Percentiles rank a stretch among this genome's conserved stretches.
Evolutionary conservation across 352 stramenopile genomes (phyloP).

Genomic region (Blastocystis sp.): DNA sequence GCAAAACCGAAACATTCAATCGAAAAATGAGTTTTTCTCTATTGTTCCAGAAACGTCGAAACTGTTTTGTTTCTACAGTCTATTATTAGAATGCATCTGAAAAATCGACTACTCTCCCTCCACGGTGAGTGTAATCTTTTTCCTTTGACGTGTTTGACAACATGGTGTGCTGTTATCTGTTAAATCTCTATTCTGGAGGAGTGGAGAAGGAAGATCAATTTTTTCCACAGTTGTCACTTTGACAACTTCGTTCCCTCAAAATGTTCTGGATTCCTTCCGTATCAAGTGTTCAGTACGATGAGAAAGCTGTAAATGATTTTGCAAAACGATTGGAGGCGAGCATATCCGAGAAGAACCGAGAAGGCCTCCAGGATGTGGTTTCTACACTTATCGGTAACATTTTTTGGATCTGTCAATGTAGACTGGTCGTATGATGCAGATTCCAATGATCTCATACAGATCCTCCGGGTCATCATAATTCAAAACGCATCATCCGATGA

Average conservation of each 20-base stretch:
- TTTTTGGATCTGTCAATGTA: neutral
- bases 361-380: neutral
- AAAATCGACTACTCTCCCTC: no score
- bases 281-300: neutral
- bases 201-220: neutral
- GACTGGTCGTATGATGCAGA: conserved; percentile 20
- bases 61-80: neutral
- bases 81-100: neutral
- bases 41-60: conserved; percentile 59
- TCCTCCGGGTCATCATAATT: neutral
- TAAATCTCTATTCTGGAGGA: neutral
- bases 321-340: neutral
- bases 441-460: neutral
- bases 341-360: neutral
- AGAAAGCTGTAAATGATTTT: neutral
- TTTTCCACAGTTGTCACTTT: neutral
- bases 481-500: neutral
- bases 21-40: neutral
- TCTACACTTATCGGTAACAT: neutral
- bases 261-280: conserved; percentile 8
- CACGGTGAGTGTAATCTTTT: no score
- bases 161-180: no score
- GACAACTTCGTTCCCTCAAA: neutral
- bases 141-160: no score
- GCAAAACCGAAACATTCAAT: conserved; percentile 12